A percentile compares a stretch with the other conserved stretches of the same genome.
Conservation (phyloP, 2,329 filamentous ascomycete species). For the Fusarium sp. region DNA sequence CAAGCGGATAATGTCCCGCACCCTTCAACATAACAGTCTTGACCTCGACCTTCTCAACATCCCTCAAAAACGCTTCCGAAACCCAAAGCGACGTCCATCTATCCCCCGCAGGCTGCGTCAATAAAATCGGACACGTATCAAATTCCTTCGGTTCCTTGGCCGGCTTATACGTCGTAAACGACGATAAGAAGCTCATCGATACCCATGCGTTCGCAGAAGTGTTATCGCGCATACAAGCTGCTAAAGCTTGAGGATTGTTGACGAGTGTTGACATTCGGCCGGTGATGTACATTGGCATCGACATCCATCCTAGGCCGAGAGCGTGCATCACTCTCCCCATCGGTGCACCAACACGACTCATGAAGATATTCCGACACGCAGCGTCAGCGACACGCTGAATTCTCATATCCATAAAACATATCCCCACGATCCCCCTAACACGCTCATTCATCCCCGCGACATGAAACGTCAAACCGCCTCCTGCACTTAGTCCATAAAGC, state of each 20-base stretch:
- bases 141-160: not conserved
- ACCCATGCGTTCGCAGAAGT: not conserved
- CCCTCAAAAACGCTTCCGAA: not conserved
- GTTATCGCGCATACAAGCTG: not conserved
- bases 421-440: not conserved
- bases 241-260: not conserved
- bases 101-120: not conserved
- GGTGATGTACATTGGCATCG: not conserved
- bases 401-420: slow-evolving; percentile 19
- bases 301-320: not conserved
- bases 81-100: not conserved
- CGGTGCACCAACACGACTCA: not conserved
- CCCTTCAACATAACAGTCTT: not conserved
- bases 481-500: not conserved
- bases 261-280: slow-evolving; percentile 3
- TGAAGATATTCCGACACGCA: slow-evolving; percentile 2
- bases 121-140: slow-evolving; percentile 4
- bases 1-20: slow-evolving; percentile 2
- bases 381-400: not conserved
- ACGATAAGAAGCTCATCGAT: not conserved
- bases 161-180: not conserved
- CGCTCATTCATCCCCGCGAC: not conserved
- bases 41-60: not conserved
- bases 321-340: not conserved
- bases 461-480: not conserved